Evolutionary conservation across 139 green algal genomes (phyloP), one percentile per base, ranked within the genome.

Genomic region (Tetradesmus obliquus): DNA sequence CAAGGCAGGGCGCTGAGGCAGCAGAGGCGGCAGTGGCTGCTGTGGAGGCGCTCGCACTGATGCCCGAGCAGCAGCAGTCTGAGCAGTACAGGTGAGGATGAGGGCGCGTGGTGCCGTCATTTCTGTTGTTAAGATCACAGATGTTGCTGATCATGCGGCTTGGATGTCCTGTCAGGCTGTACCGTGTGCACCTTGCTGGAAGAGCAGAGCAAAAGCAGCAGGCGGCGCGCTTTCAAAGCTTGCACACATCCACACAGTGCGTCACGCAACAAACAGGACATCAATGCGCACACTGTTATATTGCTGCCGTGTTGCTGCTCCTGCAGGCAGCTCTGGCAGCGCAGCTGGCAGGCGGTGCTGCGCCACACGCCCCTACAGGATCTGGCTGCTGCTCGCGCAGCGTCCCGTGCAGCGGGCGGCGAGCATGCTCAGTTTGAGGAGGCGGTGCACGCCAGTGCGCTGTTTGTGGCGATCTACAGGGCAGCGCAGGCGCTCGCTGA

Each of bases 261-360:
- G 80, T 55, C 8, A 55, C 19, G 10, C 60, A 71, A 4, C 60
- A 71, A 19, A 15, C 9, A 86, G 53, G 19, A 45, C 12, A 2
- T 24, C 51, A 83, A 12, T 22, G 22, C 10, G 51, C 19, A 51
- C 57, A 13, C 66, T 3, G 6, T n/a, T 55, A 2, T n/a, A 17
- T 0, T 32, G 5, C 24, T 55, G 24, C 8, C 4, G n/a, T 20
- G 83, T 2, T 3, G 9, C 5, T 57, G 54, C 55, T 15, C 13
- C 55, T 55, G 62, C 89, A 88, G 81, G 81, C 20, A 88, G 51
- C 62, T 92, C 17, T 92, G 89, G 89, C 12, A 88, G 32, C 80
- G 81, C 80, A 82, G 62, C 62, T 92, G 89, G 89, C 89, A 51
- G 45, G 54, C 60, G 20, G 80, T 88, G 89, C 45, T 92, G 81